Base-by-base conservation (phyloP, 2,329 filamentous ascomycete species). In the Helotiales sp. region DNA sequence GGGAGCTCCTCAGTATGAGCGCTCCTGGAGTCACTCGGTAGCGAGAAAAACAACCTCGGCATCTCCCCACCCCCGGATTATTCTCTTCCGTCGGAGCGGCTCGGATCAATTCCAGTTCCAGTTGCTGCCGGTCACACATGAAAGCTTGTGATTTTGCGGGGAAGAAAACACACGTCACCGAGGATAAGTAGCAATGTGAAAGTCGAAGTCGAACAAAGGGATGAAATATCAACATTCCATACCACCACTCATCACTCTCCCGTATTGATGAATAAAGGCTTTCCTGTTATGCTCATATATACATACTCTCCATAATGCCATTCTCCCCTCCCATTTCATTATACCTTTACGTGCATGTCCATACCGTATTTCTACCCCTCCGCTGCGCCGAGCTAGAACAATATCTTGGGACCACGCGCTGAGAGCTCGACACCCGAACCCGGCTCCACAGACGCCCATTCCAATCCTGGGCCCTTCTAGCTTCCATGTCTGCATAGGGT, bases 301-400 rank as follows among this genome's bases (percentile, higher is more conserved):
- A n/a, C n/a, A n/a, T n/a, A n/a, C n/a, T n/a, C n/a, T n/a, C n/a
- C n/a, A n/a, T n/a, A n/a, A n/a, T n/a, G n/a, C n/a, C n/a, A n/a
- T n/a, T n/a, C n/a, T n/a, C n/a, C n/a, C n/a, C 22, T 15, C 19
- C 38, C 9, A 24, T 24, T 8, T 22, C 38, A 22, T 25, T 24
- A 24, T 27, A 15, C 40, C 40, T 44, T n/a, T n/a, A n/a, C n/a
- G n/a, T n/a, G n/a, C n/a, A n/a, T n/a, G n/a, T n/a, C n/a, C n/a
- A n/a, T n/a, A n/a, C n/a, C 40, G 40, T 27, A 25, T 44, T 24
- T 44, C 7, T 19, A 44, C 40, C 52, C 50, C 54, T 60, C 58
- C 58, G 50, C 52, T 60, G 24, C 54, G 51, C 58, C 58, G 58
- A 57, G 58, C 54, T 60, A 57, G 40, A 47, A 13, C 30, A 30